These are phyloP conservation scores for Cercospora sp. DNA, from an alignment of 2,329 filamentous ascomycete species.

Conservation along the genomic window DNA sequence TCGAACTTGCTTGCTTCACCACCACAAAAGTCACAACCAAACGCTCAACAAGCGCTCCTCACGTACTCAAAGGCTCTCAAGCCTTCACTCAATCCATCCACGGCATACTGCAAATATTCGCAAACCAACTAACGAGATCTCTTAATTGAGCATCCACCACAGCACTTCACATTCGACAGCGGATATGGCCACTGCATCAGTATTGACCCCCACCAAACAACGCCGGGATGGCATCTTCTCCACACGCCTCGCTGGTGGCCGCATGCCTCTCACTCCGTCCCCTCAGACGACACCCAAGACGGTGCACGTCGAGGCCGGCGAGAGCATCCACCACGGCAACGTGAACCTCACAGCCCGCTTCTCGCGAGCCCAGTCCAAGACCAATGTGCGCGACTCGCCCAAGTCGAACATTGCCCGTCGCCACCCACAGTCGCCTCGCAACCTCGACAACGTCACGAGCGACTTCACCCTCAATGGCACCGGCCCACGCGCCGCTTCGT, in stretches of 20 bases:
- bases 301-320: constrained; percentile 55
- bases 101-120: constrained; percentile 40
- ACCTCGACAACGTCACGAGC: constrained; percentile 86
- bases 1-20: too few relatives aligned
- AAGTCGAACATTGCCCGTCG: constrained; percentile 91
- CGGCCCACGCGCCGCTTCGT: constrained; percentile 52
- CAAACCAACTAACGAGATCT: constrained; percentile 41
- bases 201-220: constrained; percentile 84
- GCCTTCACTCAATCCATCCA: constrained; percentile 30
- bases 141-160: constrained; percentile 40
- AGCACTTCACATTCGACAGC: constrained; percentile 31
- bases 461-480: constrained; percentile 90
- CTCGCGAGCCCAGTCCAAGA: constrained; percentile 66
- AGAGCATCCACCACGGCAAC: constrained; percentile 72
- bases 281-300: constrained; percentile 68
- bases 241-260: constrained; percentile 87
- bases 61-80: constrained; percentile 30
- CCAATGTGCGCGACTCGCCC: constrained; percentile 77
- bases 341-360: constrained; percentile 79
- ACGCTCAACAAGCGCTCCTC: constrained; percentile 18
- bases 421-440: constrained; percentile 69
- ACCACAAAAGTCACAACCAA: constrained; percentile 21
- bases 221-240: constrained; percentile 92
- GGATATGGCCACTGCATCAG: constrained; percentile 76
- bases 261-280: constrained; percentile 91